Conservation (phyloP, 1,284 basidiomycete species). For the Ganoderma meredithae region DNA sequence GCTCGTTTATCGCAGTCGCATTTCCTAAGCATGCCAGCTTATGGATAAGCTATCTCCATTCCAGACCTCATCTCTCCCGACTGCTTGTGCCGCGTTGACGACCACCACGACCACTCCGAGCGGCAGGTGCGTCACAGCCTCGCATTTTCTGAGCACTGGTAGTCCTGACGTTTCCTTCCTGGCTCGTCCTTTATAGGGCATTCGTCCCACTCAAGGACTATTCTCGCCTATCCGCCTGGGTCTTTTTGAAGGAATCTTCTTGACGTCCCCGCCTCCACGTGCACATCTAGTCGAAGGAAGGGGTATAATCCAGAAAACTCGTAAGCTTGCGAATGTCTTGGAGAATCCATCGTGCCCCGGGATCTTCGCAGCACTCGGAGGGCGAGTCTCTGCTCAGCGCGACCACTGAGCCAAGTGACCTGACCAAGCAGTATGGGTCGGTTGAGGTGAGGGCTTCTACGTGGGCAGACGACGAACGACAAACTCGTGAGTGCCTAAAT, state of each 20-base stretch:
- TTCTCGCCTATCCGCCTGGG: not conserved
- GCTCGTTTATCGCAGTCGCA: not conserved
- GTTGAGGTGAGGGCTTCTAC: constrained; percentile 21
- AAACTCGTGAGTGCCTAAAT: not conserved
- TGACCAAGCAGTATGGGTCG: constrained; percentile 22
- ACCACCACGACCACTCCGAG: not conserved
- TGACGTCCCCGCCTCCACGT: not conserved
- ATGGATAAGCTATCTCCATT: not conserved
- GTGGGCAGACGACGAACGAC: constrained; percentile 11
- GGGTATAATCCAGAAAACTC: not conserved
- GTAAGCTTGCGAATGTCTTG: constrained; percentile 5
- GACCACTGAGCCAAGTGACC: not conserved
- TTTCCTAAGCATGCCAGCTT: constrained; percentile 2
- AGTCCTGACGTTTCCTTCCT: not conserved
- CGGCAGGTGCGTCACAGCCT: not conserved
- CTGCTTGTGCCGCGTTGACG: not conserved
- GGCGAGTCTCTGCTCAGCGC: constrained; percentile 20
- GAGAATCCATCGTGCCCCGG: not conserved
- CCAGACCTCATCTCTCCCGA: not conserved
- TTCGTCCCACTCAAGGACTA: not conserved
- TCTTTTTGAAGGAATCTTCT: not conserved
- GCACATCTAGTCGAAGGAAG: not conserved
- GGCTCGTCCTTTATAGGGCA: not conserved
- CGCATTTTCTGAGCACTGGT: not conserved
- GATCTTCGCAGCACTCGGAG: constrained; percentile 20